Conservation (phyloP, 768 basidiomycete species). For the Amanita pallidorosea region DNA sequence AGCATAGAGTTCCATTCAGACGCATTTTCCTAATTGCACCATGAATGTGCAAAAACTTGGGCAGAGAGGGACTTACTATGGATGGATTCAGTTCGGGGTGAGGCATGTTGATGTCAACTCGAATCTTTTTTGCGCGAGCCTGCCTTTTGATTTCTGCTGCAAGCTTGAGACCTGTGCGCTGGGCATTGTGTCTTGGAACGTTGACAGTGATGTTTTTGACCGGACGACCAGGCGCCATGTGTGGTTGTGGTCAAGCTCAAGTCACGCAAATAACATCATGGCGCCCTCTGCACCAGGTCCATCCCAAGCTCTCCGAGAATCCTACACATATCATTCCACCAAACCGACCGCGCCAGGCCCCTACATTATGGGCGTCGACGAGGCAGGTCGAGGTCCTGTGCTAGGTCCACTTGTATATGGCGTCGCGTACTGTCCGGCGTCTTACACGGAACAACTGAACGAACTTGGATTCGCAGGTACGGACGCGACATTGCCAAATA, state of each 20-base stretch:
- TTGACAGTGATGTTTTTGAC: slow-evolving; percentile 47
- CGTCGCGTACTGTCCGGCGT: slow-evolving; percentile 81
- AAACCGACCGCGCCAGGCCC: slow-evolving; percentile 60
- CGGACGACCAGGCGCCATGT: slow-evolving; percentile 54
- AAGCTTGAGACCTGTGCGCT: slow-evolving; percentile 57
- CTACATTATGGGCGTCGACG: slow-evolving; percentile 97
- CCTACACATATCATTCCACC: slow-evolving; percentile 73
- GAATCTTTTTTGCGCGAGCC: slow-evolving; percentile 36
- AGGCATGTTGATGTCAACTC: slow-evolving; percentile 53
- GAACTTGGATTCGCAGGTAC: slow-evolving; percentile 85
- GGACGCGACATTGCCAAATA: slow-evolving; percentile 6
- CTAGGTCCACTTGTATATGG: slow-evolving; percentile 95
- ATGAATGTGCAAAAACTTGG: not conserved
- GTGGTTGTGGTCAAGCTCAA: not conserved
- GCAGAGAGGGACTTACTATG: slow-evolving; percentile 35
- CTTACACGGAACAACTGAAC: slow-evolving; percentile 66
- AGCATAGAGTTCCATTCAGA: slow-evolving; percentile 83
- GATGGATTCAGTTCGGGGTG: slow-evolving; percentile 55
- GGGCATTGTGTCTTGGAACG: slow-evolving; percentile 69
- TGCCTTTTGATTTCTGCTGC: slow-evolving; percentile 45
- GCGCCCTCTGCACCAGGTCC: slow-evolving; percentile 53
- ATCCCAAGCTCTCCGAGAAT: slow-evolving; percentile 46
- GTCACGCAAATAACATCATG: not conserved
- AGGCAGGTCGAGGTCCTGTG: slow-evolving; percentile 94
- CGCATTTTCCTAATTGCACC: slow-evolving; percentile 46